phyloP scores from a whole-genome alignment of 78 protist genomes.

The Polysphondylium violaceum region DNA sequence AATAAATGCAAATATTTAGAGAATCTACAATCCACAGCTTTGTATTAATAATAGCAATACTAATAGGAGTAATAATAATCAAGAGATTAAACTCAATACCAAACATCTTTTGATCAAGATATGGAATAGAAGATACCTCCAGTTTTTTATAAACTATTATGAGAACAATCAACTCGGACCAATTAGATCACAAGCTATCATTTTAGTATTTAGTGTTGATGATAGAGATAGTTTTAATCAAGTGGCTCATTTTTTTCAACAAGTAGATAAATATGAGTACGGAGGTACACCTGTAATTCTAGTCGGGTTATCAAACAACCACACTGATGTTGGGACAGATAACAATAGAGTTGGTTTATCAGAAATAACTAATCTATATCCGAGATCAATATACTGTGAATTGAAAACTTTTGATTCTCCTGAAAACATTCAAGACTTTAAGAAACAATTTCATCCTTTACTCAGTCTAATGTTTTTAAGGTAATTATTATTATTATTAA shows the following conservation, averaged over 20 bases:
- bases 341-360: not conserved
- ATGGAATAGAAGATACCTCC: too few relatives aligned
- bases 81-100: too few relatives aligned
- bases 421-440: not conserved
- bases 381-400: not conserved
- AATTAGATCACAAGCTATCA: not conserved
- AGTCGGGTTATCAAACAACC: not conserved
- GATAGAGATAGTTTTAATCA: not conserved
- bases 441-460: not conserved
- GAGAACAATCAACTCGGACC: too few relatives aligned
- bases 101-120: too few relatives aligned
- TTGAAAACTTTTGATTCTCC: not conserved
- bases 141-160: too few relatives aligned
- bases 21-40: too few relatives aligned
- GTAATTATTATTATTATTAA: too few relatives aligned
- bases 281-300: not conserved
- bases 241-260: not conserved
- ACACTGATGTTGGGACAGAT: not conserved
- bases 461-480: too few relatives aligned
- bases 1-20: too few relatives aligned
- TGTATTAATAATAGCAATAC: too few relatives aligned
- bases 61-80: too few relatives aligned
- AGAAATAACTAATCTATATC: not conserved
- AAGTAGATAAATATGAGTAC: too few relatives aligned
- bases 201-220: not conserved